Conservation (phyloP, 2,329 filamentous ascomycete species). For the Rhinocladiella similis region DNA sequence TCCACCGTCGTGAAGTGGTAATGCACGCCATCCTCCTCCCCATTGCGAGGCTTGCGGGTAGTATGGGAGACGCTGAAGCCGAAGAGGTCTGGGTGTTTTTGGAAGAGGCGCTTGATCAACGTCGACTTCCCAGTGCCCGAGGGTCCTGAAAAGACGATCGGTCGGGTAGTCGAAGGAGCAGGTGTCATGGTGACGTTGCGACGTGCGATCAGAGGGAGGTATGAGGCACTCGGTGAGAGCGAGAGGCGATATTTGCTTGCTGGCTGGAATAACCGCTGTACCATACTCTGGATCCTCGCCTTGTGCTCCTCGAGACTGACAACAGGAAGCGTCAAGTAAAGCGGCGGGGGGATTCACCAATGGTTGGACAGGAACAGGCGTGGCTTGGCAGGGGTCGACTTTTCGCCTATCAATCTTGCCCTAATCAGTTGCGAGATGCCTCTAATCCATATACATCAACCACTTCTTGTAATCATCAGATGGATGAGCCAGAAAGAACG, state of each 20-base stretch:
- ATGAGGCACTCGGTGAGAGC: neutral
- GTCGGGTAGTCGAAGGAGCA: constrained; percentile 28
- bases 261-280: neutral
- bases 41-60: constrained; percentile 72
- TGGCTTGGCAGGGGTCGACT: constrained; percentile 19
- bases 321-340: neutral
- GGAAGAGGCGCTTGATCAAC: constrained; percentile 43
- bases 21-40: constrained; percentile 73
- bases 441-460: constrained; percentile 20
- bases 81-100: constrained; percentile 43
- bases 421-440: constrained; percentile 1
- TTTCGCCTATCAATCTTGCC: neutral
- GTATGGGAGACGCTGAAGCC: constrained; percentile 63
- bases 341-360: constrained; percentile 10
- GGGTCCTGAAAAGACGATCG: constrained; percentile 44
- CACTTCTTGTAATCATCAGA: constrained; percentile 8
- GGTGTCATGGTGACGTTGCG: constrained; percentile 19
- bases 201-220: neutral
- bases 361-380: neutral
- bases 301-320: neutral
- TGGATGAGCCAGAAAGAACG: constrained; percentile 5
- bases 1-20: constrained; percentile 75
- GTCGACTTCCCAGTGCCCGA: constrained; percentile 46
- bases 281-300: neutral
- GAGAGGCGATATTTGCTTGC: neutral